phyloP scores from a whole-genome alignment of 179 eudicot genomes.

The Silene coronaria region DNA sequence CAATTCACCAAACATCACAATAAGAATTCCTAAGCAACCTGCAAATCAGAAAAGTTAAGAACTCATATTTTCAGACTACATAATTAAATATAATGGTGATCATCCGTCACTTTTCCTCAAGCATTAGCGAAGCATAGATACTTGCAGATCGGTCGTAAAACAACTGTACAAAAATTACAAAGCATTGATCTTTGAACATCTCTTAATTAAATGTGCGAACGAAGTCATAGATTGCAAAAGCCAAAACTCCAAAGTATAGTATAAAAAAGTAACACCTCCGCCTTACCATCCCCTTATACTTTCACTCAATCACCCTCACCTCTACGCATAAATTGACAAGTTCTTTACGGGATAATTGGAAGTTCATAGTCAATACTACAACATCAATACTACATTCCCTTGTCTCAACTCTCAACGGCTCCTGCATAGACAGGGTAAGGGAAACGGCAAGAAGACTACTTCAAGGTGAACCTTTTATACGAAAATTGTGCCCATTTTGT shows the following conservation, averaged over 20 bases:
- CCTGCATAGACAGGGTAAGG: neutral
- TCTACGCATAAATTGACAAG: neutral
- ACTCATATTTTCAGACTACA: neutral
- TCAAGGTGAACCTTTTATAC: too few relatives aligned
- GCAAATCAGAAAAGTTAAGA: conserved; percentile 13
- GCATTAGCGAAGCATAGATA: neutral
- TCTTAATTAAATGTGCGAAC: too few relatives aligned
- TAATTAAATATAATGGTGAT: neutral
- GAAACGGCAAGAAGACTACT: neutral
- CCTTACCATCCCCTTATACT: too few relatives aligned
- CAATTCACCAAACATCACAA: conserved; percentile 11
- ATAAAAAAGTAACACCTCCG: too few relatives aligned
- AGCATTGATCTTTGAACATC: neutral
- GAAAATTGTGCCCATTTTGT: neutral
- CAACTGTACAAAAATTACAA: neutral
- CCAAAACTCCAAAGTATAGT: too few relatives aligned
- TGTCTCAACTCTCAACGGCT: neutral
- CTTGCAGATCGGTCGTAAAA: neutral
- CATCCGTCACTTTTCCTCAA: neutral
- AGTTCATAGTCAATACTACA: neutral
- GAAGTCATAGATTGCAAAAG: too few relatives aligned
- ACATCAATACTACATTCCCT: neutral
- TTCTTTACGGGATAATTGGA: neutral
- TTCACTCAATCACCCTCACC: neutral
- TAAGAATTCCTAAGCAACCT: neutral